Evolutionary conservation across 2,329 filamentous ascomycete species (phyloP).

Genomic region (Neophaeococcomyces aloes): DNA sequence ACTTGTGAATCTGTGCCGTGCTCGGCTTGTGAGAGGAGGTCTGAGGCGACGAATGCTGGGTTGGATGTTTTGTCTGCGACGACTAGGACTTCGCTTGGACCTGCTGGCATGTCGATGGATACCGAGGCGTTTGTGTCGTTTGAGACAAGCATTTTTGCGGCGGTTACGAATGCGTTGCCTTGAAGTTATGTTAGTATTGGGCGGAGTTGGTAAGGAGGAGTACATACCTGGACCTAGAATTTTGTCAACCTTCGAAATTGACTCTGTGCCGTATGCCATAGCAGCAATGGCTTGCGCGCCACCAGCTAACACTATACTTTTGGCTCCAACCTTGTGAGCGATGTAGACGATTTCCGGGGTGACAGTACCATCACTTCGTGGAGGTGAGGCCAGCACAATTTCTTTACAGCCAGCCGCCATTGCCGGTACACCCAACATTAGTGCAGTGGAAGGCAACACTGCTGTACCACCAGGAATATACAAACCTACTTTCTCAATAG

Average conservation of each 20-base stretch:
- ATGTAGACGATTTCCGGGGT: slow-evolving; percentile 97
- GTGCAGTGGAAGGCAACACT: slow-evolving; percentile 89
- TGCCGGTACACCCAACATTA: slow-evolving; percentile 95
- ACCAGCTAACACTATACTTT: slow-evolving; percentile 89
- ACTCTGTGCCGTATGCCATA: slow-evolving; percentile 94
- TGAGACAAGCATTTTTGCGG: slow-evolving; percentile 94
- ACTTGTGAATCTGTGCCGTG: slow-evolving; percentile 96
- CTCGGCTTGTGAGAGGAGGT: slow-evolving; percentile 89
- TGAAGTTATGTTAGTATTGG: no score
- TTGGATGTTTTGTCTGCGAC: slow-evolving; percentile 80
- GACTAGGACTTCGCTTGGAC: slow-evolving; percentile 93
- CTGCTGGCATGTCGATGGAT: slow-evolving; percentile 96
- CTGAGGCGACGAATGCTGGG: slow-evolving; percentile 89
- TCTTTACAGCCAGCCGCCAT: slow-evolving; percentile 95
- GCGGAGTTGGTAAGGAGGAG: no score
- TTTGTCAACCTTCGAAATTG: slow-evolving; percentile 93
- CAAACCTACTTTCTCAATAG: slow-evolving; percentile 90
- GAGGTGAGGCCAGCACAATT: slow-evolving; percentile 87
- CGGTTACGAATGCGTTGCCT: slow-evolving; percentile 99
- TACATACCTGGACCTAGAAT: slow-evolving; percentile 90
- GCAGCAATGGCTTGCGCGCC: slow-evolving; percentile 93
- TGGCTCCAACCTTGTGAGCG: slow-evolving; percentile 87
- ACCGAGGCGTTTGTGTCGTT: slow-evolving; percentile 95
- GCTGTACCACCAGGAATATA: slow-evolving; percentile 95
- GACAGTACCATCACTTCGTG: slow-evolving; percentile 75